phyloP scores from a whole-genome alignment of 495 filamentous ascomycete species.

The Penicillium egyptiacum region DNA sequence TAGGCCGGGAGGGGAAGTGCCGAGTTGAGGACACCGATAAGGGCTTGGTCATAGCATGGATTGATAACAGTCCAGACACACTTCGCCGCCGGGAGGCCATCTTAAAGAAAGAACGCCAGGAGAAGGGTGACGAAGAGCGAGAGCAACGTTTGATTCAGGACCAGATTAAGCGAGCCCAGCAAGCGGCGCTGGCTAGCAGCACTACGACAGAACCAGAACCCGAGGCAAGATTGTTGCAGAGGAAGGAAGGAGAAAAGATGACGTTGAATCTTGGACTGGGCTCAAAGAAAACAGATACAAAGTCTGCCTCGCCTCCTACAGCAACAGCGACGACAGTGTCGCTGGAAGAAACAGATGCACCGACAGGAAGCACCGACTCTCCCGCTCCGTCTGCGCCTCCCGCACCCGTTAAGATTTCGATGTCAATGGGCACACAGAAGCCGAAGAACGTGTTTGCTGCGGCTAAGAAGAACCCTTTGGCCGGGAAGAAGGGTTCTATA shows the following conservation, averaged over 20 bases:
- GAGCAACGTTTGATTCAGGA: constrained; percentile 76
- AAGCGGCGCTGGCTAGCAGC: constrained; percentile 27
- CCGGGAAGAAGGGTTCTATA: constrained; percentile 59
- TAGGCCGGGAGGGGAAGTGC: constrained; percentile 82
- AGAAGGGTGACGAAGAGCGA: constrained; percentile 85
- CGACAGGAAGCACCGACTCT: constrained; percentile 26
- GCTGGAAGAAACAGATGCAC: constrained; percentile 21
- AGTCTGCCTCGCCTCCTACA: constrained; percentile 29
- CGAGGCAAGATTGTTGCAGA: constrained; percentile 54
- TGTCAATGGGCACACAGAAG: constrained; percentile 62
- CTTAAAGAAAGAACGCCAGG: constrained; percentile 76
- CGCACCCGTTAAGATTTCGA: constrained; percentile 44
- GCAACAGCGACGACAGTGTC: constrained; percentile 14
- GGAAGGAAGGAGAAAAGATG: constrained; percentile 80
- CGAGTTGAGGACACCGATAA: constrained; percentile 88
- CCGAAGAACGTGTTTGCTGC: constrained; percentile 84
- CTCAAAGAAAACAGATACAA: constrained; percentile 36
- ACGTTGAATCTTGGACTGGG: constrained; percentile 67
- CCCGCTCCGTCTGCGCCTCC: constrained; percentile 26
- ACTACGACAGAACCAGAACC: constrained; percentile 42
- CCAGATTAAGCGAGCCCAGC: constrained; percentile 75
- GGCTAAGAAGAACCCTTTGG: constrained; percentile 63
- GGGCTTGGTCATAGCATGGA: constrained; percentile 79
- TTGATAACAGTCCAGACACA: constrained; percentile 85
- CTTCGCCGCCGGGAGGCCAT: constrained; percentile 76